phyloP scores from a whole-genome alignment of 129 eudicot genomes.

The Helianthus annuus region HanXRQr2.0-SUNRISE NC_035446.2:168480951-168481450 shows the following conservation, averaged over 20 bases:
- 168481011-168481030: no score
- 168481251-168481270: neutral
- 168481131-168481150: neutral
- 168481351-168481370: neutral
- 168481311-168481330: neutral
- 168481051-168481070: neutral
- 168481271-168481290: neutral
- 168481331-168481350: conserved; percentile 6
- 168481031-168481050: neutral
- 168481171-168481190: no score
- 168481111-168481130: neutral
- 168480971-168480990: no score
- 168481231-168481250: neutral
- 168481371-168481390: conserved; percentile 16
- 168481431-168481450: conserved; percentile 26
- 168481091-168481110: no score
- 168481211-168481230: neutral
- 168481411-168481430: neutral
- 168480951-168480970: no score
- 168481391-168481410: conserved; percentile 18
- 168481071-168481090: neutral
- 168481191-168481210: no score
- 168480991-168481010: no score
- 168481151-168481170: no score
- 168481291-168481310: neutral